Evolutionary conservation across 2,329 filamentous ascomycete genomes (phyloP), one percentile per base, ranked within the genome.

Genomic region (Clonostachys chloroleuca): DNA sequence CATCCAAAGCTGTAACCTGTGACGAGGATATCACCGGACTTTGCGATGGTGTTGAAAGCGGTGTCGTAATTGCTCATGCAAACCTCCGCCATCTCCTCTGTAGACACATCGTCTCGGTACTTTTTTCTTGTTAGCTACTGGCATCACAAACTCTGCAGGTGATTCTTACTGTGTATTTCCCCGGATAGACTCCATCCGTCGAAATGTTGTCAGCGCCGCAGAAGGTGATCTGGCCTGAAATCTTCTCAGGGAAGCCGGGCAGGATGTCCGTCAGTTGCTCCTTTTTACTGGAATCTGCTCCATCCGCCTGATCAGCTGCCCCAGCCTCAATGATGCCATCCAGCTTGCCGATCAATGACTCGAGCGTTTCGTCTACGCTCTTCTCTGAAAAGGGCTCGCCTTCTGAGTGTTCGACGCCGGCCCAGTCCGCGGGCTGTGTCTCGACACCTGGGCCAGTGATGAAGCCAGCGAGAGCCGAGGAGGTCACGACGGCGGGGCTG

Each of bases 11-110:
- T 95, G 73, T 84, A 94, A 34, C 91, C 91, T 0, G 84, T 70
- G 1, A 96, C 91, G 1, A 96, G 78, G 47, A 96, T 89, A 58
- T 97, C 92, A 43, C 82, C 83, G 0, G 80, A 61, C 53, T 78
- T 78, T 42, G 87, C 84, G 35, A 84, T 73, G 1, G 68, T 64
- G 10, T 75, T 65, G 62, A 96, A 96, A 0, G 73, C 63, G 0
- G 78, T 69, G 62, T 97, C 92, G 69, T 96, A 97, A 75, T 97
- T 97, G 63, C 87, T 80, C 91, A 97, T 96, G 66, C 87, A 92
- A 1, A 92, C 91, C 54, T 87, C 74, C 0, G 90, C 89, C 92
- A 97, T 96, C 48, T 82, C 82, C 51, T 89, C 86, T 1, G 69
- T 73, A 0, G 87, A 70, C 1, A 97, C 76, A 57, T 88, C 79